Evolutionary conservation across 2,329 filamentous ascomycete species (phyloP), one percentile per base, ranked within the genome.

Genomic region (Penicillium polonicum): DNA sequence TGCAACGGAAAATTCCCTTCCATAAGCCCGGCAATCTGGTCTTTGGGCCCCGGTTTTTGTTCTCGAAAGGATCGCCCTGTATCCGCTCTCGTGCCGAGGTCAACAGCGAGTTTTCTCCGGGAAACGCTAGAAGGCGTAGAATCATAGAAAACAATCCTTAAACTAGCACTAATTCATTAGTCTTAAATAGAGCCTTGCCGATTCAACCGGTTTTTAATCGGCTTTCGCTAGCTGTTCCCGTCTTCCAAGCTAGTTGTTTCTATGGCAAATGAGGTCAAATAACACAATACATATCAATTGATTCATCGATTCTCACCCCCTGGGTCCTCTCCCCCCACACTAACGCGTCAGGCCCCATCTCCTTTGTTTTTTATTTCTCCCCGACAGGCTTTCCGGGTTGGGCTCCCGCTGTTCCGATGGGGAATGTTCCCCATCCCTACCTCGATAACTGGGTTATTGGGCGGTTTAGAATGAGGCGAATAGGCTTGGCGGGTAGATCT

Each of bases 401-500:
- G 51, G 33, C 23, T 42, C 38, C 54, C 52, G 44, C 15, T 33
- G n/a, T 42, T 59, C 57, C 53, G 58, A 52, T 46, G 48, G 54
- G 46, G 58, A 57, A 61, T 60, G 58, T 54, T 29, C 25, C 15
- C 43, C 36, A 43, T 55, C 19, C 50, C 39, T 60, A 39, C 45
- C 29, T 52, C 35, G 49, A 60, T 60, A 23, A 17, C 33, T 60
- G 58, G 41, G 58, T 29, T 48, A 35, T 53, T 52, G 43, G 49
- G 35, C 29, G 43, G 33, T 49, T 46, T 50, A 62, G 63, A 65
- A 62, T 64, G 58, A 61, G 55, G 60, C 60, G 57, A 52, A 57
- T 33, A 49, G 57, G 35, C 61, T 62, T 62, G 60, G 61, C 59
- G 46, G 35, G 54, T 17, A 31, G 57, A 61, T 61, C 59, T 41